Conservation (phyloP, 345 rosid genomes). For the Eucalyptus globulus region DNA sequence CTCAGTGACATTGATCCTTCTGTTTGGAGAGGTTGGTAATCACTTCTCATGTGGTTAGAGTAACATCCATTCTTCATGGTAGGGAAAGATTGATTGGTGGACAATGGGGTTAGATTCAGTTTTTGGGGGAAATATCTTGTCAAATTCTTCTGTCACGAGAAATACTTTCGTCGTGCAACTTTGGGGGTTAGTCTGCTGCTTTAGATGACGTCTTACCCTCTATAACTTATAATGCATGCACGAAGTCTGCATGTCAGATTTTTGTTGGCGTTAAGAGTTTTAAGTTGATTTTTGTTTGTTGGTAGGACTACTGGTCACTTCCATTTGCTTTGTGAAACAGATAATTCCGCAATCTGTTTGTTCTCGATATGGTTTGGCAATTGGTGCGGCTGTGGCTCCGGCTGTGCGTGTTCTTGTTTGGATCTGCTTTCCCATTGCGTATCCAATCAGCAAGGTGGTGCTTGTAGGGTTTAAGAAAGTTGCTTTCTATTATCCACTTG, state of each 20-base stretch:
- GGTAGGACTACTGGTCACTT: not conserved
- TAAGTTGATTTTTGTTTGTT: not conserved
- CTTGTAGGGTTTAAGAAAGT: not conserved
- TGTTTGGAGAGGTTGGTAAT: slow-evolving; percentile 89
- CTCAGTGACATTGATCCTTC: slow-evolving; percentile 87
- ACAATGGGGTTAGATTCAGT: not conserved
- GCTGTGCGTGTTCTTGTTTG: slow-evolving; percentile 81
- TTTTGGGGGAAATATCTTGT: not conserved
- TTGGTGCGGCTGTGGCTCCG: slow-evolving; percentile 86
- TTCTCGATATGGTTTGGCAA: slow-evolving; percentile 90
- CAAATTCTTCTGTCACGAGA: not conserved
- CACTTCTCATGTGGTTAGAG: not conserved
- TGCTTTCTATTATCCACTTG: not conserved
- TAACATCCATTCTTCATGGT: not conserved
- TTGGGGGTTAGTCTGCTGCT: not conserved
- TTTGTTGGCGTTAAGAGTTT: not conserved
- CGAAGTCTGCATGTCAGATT: not conserved
- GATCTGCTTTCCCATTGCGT: slow-evolving; percentile 86
- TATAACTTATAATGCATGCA: not conserved
- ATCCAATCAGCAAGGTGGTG: slow-evolving; percentile 92
- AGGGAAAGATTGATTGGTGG: not conserved
- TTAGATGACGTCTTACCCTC: not conserved
- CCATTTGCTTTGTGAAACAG: slow-evolving; percentile 22
- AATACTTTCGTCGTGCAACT: not conserved
- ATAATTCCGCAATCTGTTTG: slow-evolving; percentile 92